A percentile compares a stretch with the other conserved stretches of the same genome.
phyloP scores from a whole-genome alignment of 179 eudicot genomes.

The Sideroxylon spinosum region DNA sequence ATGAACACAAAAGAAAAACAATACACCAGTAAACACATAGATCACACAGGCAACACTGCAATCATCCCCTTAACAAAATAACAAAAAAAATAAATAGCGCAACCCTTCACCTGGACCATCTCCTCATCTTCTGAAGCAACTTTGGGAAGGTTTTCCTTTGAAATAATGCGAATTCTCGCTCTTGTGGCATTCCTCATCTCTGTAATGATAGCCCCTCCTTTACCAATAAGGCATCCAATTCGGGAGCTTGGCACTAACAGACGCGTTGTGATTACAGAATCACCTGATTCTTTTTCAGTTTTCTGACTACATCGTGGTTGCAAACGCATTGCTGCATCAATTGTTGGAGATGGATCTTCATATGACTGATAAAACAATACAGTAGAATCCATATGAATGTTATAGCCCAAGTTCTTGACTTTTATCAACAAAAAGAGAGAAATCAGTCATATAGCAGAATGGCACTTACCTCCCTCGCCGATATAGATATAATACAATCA shows the following conservation, averaged over 20 bases:
- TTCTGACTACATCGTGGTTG: constrained; percentile 67
- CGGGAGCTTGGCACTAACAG: constrained; percentile 58
- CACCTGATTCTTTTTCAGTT: constrained; percentile 58
- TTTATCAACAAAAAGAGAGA: background rate
- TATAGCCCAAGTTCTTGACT: background rate
- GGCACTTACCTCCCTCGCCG: constrained; percentile 61
- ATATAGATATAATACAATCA: constrained; percentile 66
- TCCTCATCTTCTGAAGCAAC: constrained; percentile 64
- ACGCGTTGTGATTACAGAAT: constrained; percentile 47
- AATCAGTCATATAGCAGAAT: background rate
- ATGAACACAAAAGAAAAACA: background rate
- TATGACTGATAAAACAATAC: constrained; percentile 32
- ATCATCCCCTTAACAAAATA: background rate
- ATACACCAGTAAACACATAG: background rate
- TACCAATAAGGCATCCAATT: constrained; percentile 89
- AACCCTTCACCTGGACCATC: constrained; percentile 59
- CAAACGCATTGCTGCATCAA: constrained; percentile 79
- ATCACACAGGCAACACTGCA: background rate
- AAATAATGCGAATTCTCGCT: constrained; percentile 63
- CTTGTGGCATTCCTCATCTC: constrained; percentile 70
- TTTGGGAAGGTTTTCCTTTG: constrained; percentile 61
- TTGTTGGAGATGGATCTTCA: constrained; percentile 64
- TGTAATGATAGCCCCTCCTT: constrained; percentile 71
- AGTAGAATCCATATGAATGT: background rate
- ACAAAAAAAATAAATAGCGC: background rate